phyloP scores from a whole-genome alignment of 2,329 filamentous ascomycete species.

The Dothideomycetes sp. region DNA sequence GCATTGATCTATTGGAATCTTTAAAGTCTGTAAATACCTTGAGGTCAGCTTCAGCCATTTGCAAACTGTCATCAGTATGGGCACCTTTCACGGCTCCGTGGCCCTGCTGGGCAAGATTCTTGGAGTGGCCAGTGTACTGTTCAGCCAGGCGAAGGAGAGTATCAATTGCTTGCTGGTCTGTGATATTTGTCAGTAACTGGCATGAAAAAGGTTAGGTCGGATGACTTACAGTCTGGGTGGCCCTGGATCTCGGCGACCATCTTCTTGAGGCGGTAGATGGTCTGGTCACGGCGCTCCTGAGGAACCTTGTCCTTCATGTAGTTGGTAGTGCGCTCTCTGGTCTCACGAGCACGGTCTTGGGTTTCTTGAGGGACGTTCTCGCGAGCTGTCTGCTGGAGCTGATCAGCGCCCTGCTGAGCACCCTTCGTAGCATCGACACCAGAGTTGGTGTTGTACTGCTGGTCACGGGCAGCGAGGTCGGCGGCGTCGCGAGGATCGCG shows the following conservation, averaged over 20 bases:
- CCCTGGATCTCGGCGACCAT: constrained; percentile 96
- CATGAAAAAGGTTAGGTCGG: not conserved
- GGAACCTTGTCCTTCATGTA: constrained; percentile 85
- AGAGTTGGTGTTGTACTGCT: constrained; percentile 37
- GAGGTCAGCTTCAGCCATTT: constrained; percentile 67
- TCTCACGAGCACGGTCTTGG: constrained; percentile 35
- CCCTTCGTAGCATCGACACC: constrained; percentile 47
- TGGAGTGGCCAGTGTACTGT: constrained; percentile 70
- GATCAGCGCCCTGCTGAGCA: constrained; percentile 36
- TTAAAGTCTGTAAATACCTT: constrained; percentile 48
- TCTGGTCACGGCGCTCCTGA: constrained; percentile 84
- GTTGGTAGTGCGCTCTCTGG: constrained; percentile 49
- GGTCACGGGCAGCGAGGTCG: constrained; percentile 42
- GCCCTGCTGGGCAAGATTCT: constrained; percentile 53
- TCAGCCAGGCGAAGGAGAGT: constrained; percentile 78
- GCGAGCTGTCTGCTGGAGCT: constrained; percentile 45
- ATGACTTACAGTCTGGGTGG: constrained; percentile 69
- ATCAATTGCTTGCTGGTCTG: constrained; percentile 77
- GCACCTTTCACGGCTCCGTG: constrained; percentile 64
- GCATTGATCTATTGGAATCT: constrained; percentile 34
- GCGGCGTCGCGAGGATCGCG: constrained; percentile 48
- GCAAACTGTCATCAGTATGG: constrained; percentile 54
- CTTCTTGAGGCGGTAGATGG: constrained; percentile 90
- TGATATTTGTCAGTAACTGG: constrained; percentile 21
- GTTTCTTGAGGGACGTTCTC: constrained; percentile 57